Base-by-base conservation (phyloP, 2,329 filamentous ascomycete genomes). In the Fusarium sp. region DNA sequence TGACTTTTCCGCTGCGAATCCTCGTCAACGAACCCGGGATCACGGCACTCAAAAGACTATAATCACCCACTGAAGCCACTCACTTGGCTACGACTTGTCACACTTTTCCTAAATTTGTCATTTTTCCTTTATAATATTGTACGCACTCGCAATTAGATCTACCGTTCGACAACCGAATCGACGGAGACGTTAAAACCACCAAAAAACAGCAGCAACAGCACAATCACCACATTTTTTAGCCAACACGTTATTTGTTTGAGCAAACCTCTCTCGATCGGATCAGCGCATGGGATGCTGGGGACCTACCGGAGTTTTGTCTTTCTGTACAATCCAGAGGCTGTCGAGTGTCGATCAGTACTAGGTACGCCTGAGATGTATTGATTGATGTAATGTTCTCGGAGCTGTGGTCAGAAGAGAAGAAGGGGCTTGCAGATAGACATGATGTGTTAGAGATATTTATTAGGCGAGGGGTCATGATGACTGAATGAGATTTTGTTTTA, bases 401-500 rank as follows among this genome's bases (percentile, higher is more conserved):
- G 62, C 59, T 62, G 64, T 52, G 56, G 70, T 59, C 46, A 59
- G 49, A 51, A 57, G 52, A 69, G 62, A 49, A 46, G 47, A 57
- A 58, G 36, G 42, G 57, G 28, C 49, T 70, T 53, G 67, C 53
- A 62, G 65, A 60, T 74, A 69, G 65, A 71, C 63, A 57, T 57
- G 38, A 63, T 67, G 55, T 72, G 71, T 65, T 43, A 57, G 54
- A 53, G 44, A 57, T 58, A 57, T 60, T 72, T 65, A 43, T 47
- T 65, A 54, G 63, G 55, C 44, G 57, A 58, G 51, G 40, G 57
- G 57, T 65, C 67, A 64, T 75, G 70, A 75, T 66, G 73, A 75
- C 49, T 75, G 71, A 75, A 75, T 75, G 73, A 75, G 47, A 74
- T 62, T 69, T 70, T 54, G 59, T 65, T 69, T 57, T 59, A 6